Evolutionary conservation across 768 basidiomycete genomes (phyloP).

Genomic region (Lactarius vividus): DNA sequence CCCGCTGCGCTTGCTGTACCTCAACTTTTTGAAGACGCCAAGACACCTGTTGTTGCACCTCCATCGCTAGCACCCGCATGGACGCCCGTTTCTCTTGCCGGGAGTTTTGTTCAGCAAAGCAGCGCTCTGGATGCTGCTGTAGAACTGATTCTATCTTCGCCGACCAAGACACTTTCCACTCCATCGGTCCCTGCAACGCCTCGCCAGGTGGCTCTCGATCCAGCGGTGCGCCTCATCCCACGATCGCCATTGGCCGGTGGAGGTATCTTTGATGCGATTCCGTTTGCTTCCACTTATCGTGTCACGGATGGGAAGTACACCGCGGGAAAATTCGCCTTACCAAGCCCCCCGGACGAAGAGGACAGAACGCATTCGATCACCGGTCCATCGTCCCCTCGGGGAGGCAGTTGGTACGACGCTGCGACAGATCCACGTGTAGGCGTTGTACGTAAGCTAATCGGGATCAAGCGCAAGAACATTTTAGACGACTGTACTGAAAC

Average conservation of each 20-base stretch:
- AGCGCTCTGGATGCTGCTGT: constrained; percentile 35
- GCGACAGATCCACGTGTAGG: constrained; percentile 72
- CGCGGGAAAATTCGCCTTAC: constrained; percentile 68
- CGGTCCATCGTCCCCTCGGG: constrained; percentile 35
- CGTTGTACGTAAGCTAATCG: constrained; percentile 63
- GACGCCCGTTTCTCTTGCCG: constrained; percentile 30
- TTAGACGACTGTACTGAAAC: constrained; percentile 38
- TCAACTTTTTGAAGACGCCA: constrained; percentile 33
- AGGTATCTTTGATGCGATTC: constrained; percentile 65
- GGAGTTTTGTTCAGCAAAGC: constrained; percentile 21
- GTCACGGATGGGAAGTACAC: constrained; percentile 71
- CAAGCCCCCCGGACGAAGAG: constrained; percentile 56
- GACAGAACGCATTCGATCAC: constrained; percentile 28
- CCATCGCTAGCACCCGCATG: constrained; percentile 35
- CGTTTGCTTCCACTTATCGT: constrained; percentile 63
- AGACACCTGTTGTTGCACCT: constrained; percentile 31
- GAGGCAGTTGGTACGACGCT: constrained; percentile 52
- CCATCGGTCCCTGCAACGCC: constrained; percentile 22
- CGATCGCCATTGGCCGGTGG: constrained; percentile 27
- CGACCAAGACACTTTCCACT: constrained; percentile 47
- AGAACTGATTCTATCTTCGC: constrained; percentile 50
- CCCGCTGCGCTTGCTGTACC: constrained; percentile 38
- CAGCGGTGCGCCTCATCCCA: constrained; percentile 30
- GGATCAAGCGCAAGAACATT: constrained; percentile 61
- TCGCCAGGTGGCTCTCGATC: constrained; percentile 11